Evolutionary conservation across 495 filamentous ascomycete genomes (phyloP).

Genomic region (Penicillium alfredii): DNA sequence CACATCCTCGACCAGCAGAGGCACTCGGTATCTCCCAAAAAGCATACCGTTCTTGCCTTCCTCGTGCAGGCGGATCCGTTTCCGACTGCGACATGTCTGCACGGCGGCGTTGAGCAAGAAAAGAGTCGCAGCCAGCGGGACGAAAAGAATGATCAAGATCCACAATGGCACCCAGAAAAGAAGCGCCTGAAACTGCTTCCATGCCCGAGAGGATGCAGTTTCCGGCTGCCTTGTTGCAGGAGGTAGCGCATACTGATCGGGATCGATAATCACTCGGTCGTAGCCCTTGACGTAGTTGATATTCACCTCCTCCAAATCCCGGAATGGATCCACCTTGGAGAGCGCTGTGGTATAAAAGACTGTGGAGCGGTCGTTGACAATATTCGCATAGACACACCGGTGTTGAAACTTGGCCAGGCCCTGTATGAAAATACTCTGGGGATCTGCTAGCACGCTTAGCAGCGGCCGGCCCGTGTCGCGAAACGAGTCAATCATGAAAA

Average conservation of each 20-base stretch:
- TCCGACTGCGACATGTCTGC: conserved; percentile 64
- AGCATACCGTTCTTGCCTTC: conserved; percentile 59
- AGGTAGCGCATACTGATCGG: conserved; percentile 52
- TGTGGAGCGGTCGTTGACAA: conserved; percentile 74
- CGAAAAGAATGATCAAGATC: conserved; percentile 55
- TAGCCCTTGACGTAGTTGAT: conserved; percentile 71
- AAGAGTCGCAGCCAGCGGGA: conserved; percentile 60
- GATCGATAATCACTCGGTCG: conserved; percentile 69
- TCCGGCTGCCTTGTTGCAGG: conserved; percentile 28
- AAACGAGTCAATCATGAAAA: conserved; percentile 84
- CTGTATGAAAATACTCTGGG: conserved; percentile 76
- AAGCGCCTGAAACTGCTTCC: conserved; percentile 24
- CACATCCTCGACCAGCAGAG: conserved; percentile 66
- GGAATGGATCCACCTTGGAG: conserved; percentile 67
- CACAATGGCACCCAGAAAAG: conserved; percentile 49
- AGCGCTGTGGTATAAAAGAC: conserved; percentile 78
- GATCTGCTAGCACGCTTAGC: conserved; percentile 75
- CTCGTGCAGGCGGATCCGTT: conserved; percentile 71
- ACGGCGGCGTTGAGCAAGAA: conserved; percentile 71
- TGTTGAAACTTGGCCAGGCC: conserved; percentile 69
- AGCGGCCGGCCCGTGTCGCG: conserved; percentile 73
- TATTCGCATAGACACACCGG: conserved; percentile 73
- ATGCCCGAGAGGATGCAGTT: conserved; percentile 22
- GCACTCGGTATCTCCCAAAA: conserved; percentile 64
- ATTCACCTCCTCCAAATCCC: conserved; percentile 53